These are phyloP conservation scores for Citrus cavaleriei DNA, from an alignment of 345 rosid genomes.

Conservation along the genomic window DNA sequence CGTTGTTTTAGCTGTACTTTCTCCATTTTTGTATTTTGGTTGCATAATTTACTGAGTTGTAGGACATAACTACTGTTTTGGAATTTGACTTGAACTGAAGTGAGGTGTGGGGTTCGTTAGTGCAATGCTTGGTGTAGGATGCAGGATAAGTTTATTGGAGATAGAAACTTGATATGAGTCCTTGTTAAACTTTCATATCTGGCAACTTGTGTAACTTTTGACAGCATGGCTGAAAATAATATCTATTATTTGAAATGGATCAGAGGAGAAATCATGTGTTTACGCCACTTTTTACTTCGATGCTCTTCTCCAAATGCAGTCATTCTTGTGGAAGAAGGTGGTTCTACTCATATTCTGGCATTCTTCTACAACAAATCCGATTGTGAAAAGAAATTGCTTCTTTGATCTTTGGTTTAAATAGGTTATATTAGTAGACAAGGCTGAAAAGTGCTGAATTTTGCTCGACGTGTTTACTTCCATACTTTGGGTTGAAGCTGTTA, in stretches of 20 bases:
- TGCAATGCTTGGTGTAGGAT: not conserved
- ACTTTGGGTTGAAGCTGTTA: not conserved
- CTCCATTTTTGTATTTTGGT: not conserved
- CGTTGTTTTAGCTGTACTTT: constrained; percentile 1
- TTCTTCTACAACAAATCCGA: not conserved
- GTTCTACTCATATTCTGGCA: no score
- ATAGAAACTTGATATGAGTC: not conserved
- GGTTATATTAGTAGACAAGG: not conserved
- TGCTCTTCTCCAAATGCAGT: not conserved
- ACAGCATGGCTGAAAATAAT: not conserved
- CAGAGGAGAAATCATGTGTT: not conserved
- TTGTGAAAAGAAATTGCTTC: not conserved
- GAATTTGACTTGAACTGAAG: not conserved
- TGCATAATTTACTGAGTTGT: not conserved
- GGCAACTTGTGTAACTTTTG: not conserved
- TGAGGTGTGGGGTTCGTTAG: not conserved
- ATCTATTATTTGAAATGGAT: not conserved
- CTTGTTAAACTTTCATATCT: not conserved
- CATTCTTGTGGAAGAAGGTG: not conserved
- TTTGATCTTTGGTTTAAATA: not conserved
- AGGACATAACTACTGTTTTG: not conserved
- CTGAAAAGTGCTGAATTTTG: not conserved
- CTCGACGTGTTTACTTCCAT: not conserved
- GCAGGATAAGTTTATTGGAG: not conserved
- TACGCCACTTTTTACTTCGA: not conserved